A percentile compares a stretch with the other conserved stretches of the same genome.
These are phyloP conservation scores for Herpetomonas muscarum DNA, from an alignment of 208 protist genomes.

Conservation along the genomic window DNA sequence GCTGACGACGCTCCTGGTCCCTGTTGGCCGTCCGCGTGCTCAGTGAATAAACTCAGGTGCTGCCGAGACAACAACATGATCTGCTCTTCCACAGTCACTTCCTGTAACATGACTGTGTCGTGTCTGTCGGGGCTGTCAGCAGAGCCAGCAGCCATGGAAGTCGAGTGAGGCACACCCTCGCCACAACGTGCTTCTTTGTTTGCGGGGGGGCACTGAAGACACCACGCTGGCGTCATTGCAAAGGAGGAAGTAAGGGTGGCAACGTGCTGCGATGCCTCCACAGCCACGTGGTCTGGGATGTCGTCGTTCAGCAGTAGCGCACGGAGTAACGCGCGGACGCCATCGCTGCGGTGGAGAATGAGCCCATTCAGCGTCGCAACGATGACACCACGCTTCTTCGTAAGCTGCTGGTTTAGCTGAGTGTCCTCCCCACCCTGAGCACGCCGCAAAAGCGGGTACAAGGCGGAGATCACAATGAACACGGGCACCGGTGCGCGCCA, in stretches of 20 bases:
- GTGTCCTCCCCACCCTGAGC: conserved; percentile 42
- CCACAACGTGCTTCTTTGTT: no score
- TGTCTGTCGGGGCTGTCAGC: no score
- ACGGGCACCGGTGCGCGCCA: conserved; percentile 30
- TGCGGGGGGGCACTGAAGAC: no score
- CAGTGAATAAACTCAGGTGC: conserved; percentile 36
- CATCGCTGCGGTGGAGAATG: conserved; percentile 27
- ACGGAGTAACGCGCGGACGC: conserved; percentile 43
- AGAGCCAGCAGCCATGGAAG: no score
- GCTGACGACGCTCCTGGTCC: neutral
- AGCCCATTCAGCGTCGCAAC: conserved; percentile 49
- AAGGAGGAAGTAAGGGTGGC: no score
- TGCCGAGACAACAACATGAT: conserved; percentile 31
- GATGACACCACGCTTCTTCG: conserved; percentile 25
- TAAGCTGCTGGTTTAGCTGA: conserved; percentile 40
- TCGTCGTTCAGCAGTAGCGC: conserved; percentile 66
- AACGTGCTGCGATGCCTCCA: conserved; percentile 50
- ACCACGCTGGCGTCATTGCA: no score
- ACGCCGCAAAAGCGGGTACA: conserved; percentile 68
- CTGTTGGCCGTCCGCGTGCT: conserved; percentile 18
- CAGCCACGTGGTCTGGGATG: conserved; percentile 26
- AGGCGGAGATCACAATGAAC: conserved; percentile 33
- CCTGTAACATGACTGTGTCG: neutral
- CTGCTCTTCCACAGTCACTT: conserved; percentile 30
- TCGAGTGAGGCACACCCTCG: neutral